Base-by-base conservation (phyloP, 495 filamentous ascomycete genomes). In the Penicillium crystallinum region DNA sequence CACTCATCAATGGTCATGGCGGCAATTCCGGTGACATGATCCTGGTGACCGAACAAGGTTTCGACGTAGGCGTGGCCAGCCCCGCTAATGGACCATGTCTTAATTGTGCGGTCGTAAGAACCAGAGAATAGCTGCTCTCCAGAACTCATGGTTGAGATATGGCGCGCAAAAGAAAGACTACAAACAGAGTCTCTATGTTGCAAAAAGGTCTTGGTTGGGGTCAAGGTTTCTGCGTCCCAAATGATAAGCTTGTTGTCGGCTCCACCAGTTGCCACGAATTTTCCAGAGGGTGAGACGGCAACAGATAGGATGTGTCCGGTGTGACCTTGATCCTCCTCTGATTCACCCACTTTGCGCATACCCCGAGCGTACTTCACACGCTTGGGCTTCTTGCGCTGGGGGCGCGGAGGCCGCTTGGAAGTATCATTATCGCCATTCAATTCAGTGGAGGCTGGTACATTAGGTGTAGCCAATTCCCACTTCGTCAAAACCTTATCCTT, bases 1-100 rank as follows among this genome's bases (percentile, higher is more conserved):
- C 93, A 97, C 30, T 89, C 84, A 69, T 98, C 93, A 47, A 87
- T 81, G 11, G 81, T 83, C 58, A 95, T 78, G 6, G 91, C 89
- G 34, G 87, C 84, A 46, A 98, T 78, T 58, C 88, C 86, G 33
- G 91, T 76, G 35, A 97, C 87, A 54, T 85, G 78, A 62, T 97
- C 93, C 63, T 97, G 91, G 69, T 98, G 93, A 9, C 93, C 93
- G 69, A 96, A 96, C 1, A 98, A 76, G 0, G 93, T 97, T 64
- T 97, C 95, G 21, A 98, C 80, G 61, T 97, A 98, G 22, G 91
- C 89, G 48, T 76, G 74, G 12, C 74, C 74, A 1, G 72, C 67
- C 17, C 65, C 56, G 49, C 72, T 74, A 19, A 96, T 77, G 49
- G 86, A 92, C 86, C 88, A 95, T 19, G 88, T 81, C 66, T 91